Conservation (phyloP, 2,329 filamentous ascomycete genomes). For the Scedosporium aurantiacum region DNA sequence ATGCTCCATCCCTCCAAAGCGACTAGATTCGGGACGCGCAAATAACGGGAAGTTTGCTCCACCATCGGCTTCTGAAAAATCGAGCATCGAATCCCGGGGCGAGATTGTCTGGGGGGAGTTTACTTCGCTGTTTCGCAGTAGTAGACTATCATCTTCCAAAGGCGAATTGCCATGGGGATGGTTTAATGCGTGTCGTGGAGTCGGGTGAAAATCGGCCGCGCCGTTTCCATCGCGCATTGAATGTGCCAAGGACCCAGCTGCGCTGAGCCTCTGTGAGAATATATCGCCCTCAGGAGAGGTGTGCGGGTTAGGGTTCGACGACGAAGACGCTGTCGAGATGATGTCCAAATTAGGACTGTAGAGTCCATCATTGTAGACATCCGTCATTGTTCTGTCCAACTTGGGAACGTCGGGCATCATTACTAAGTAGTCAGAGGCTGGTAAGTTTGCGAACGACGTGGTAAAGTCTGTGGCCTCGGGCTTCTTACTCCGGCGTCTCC, state of each 20-base stretch:
- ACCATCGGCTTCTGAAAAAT: conserved; percentile 68
- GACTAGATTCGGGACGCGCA: conserved; percentile 41
- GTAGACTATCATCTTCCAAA: conserved; percentile 15
- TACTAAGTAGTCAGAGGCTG: background rate
- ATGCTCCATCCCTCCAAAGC: conserved; percentile 20
- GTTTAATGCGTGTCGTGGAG: background rate
- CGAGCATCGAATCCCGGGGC: conserved; percentile 80
- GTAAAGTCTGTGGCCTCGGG: background rate
- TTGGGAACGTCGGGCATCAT: conserved; percentile 47
- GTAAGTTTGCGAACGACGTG: background rate
- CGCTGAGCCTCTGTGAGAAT: conserved; percentile 66
- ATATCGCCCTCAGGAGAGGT: conserved; percentile 39
- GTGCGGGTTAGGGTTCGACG: conserved; percentile 34
- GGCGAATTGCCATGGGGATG: background rate
- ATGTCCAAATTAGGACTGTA: conserved; percentile 61
- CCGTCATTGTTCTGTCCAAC: conserved; percentile 75
- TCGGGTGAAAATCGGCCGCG: background rate
- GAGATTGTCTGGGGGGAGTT: conserved; percentile 75
- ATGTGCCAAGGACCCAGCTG: conserved; percentile 31
- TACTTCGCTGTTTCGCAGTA: conserved; percentile 21
- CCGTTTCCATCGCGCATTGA: too few species aligned
- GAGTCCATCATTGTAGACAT: conserved; percentile 73
- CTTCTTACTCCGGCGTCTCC: background rate
- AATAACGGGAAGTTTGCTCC: conserved; percentile 65
- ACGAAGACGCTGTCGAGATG: conserved; percentile 31